Percentiles rank a stretch among this genome's conserved stretches.
Conservation (phyloP, 2,329 filamentous ascomycete species). For the Stemphylium lycopersici region DNA sequence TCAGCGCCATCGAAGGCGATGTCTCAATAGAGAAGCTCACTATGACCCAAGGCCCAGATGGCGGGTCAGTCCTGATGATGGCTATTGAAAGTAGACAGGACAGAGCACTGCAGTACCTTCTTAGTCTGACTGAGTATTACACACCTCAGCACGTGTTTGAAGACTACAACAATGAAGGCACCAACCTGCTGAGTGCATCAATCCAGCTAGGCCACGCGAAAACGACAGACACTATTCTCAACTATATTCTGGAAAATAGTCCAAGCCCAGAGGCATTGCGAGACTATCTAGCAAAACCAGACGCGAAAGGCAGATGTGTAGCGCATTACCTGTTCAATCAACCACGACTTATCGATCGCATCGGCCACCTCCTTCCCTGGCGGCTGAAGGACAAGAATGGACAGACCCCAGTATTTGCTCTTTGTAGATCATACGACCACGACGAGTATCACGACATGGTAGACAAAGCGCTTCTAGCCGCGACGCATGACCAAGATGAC, state of each 20-base stretch:
- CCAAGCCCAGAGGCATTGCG: conserved; percentile 63
- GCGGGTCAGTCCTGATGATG: conserved; percentile 78
- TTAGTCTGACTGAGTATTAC: conserved; percentile 79
- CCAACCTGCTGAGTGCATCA: conserved; percentile 86
- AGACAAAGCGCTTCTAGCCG: conserved; percentile 75
- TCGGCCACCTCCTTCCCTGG: conserved; percentile 85
- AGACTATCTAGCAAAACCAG: conserved; percentile 75
- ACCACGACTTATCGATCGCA: conserved; percentile 75
- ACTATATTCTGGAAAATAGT: conserved; percentile 66
- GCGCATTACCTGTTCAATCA: conserved; percentile 97
- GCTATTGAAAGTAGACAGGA: conserved; percentile 65
- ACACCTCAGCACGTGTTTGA: conserved; percentile 72
- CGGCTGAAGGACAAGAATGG: conserved; percentile 91
- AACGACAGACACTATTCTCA: conserved; percentile 75
- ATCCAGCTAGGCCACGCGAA: conserved; percentile 81
- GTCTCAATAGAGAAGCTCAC: conserved; percentile 80
- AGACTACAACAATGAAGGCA: conserved; percentile 88
- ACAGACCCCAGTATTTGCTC: conserved; percentile 94
- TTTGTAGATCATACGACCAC: conserved; percentile 96
- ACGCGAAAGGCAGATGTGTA: conserved; percentile 83
- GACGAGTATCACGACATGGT: conserved; percentile 87
- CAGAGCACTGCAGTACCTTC: conserved; percentile 76
- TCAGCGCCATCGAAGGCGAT: conserved; percentile 82
- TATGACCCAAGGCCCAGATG: conserved; percentile 71
- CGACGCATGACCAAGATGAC: conserved; percentile 76